Conservation (phyloP, 2,329 filamentous ascomycete genomes). For the Anisogramma anomala region DNA sequence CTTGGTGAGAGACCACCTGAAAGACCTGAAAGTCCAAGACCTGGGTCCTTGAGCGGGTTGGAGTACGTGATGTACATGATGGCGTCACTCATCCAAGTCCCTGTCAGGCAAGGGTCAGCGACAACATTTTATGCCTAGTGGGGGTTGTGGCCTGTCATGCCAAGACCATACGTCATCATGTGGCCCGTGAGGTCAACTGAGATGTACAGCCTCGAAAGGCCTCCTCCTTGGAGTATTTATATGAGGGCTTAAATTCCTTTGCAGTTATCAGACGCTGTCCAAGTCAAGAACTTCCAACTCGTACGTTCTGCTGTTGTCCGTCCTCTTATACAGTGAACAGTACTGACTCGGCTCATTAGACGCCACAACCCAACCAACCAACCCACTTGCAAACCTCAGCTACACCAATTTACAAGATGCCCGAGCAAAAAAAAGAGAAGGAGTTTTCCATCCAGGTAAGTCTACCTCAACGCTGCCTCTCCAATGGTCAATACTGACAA, state of each 20-base stretch:
- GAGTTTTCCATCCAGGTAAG: slow-evolving; percentile 32
- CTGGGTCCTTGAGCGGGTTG: no score
- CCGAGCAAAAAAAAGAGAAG: slow-evolving; percentile 26
- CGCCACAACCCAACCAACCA: not conserved
- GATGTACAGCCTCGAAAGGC: no score
- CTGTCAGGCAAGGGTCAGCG: no score
- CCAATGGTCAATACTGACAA: slow-evolving; percentile 1
- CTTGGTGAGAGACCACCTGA: not conserved
- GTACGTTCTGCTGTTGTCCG: not conserved
- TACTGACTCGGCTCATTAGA: not conserved
- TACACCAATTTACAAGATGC: slow-evolving; percentile 6
- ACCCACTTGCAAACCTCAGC: not conserved
- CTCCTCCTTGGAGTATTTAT: no score
- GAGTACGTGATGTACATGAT: slow-evolving; percentile 1
- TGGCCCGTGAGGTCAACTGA: no score
- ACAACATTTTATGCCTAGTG: no score
- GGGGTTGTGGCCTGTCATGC: no score
- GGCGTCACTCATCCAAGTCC: no score
- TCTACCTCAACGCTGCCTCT: not conserved
- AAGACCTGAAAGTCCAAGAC: not conserved
- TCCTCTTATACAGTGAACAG: no score
- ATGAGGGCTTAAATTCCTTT: no score
- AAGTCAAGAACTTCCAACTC: not conserved
- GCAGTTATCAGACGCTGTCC: no score
- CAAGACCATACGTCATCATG: no score